Conservation (phyloP, 495 filamentous ascomycete species). For the Neurospora hispaniola region DNA sequence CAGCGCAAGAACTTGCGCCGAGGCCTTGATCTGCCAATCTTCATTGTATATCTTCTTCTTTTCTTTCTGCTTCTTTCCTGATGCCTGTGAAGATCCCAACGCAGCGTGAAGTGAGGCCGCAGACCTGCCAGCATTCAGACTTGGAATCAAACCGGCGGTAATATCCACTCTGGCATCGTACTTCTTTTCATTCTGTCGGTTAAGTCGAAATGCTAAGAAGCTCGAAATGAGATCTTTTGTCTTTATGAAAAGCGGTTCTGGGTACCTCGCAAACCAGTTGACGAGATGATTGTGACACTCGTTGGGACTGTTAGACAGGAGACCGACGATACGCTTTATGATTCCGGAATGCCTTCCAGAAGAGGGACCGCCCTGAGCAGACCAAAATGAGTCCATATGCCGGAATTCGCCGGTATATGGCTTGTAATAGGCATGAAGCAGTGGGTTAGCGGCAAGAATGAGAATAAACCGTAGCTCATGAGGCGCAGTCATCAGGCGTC, state of each 20-base stretch:
- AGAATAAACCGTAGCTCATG: constrained; percentile 71
- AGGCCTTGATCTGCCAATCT: constrained; percentile 86
- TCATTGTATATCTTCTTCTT: constrained; percentile 59
- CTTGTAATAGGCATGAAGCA: constrained; percentile 44
- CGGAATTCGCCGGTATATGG: constrained; percentile 24
- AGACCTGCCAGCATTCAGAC: constrained; percentile 48
- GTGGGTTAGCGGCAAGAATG: constrained; percentile 75
- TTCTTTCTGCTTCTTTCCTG: constrained; percentile 38
- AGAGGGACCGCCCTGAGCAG: constrained; percentile 8
- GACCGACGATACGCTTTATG: constrained; percentile 73
- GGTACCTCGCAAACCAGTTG: constrained; percentile 71
- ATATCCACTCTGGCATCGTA: constrained; percentile 44
- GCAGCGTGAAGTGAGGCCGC: constrained; percentile 65
- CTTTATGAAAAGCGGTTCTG: constrained; percentile 56
- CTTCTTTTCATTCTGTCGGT: constrained; percentile 61
- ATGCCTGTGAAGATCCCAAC: constrained; percentile 41
- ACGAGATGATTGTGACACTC: constrained; percentile 75
- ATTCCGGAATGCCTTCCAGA: constrained; percentile 66
- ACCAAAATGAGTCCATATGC: constrained; percentile 8
- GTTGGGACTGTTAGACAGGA: constrained; percentile 64
- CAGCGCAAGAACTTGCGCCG: constrained; percentile 69
- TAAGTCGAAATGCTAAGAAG: constrained; percentile 76
- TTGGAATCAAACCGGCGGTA: constrained; percentile 60
- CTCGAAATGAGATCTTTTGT: constrained; percentile 65
- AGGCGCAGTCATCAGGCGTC: constrained; percentile 55